phyloP scores from a whole-genome alignment of 2,329 filamentous ascomycete species.

The Drechslerella coelobrocha region DNA sequence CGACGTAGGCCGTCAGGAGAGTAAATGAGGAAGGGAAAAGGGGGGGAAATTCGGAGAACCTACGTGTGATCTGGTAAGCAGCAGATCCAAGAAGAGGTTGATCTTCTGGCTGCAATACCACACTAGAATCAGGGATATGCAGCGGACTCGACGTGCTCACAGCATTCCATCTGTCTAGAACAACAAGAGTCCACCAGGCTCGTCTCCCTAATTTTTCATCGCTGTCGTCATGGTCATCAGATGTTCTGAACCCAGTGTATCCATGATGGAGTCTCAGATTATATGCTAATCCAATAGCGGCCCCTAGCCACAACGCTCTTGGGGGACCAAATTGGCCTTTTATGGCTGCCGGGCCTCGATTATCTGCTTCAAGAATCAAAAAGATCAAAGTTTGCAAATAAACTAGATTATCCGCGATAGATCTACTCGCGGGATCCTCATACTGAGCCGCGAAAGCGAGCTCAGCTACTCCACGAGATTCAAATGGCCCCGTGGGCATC shows the following conservation, averaged over 20 bases:
- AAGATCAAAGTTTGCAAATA: slow-evolving; percentile 73
- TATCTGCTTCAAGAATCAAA: slow-evolving; percentile 71
- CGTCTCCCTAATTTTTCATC: slow-evolving; percentile 69
- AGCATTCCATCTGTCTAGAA: slow-evolving; percentile 76
- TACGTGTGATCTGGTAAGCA: slow-evolving; percentile 71
- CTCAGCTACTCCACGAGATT: slow-evolving; percentile 60
- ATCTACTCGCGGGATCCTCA: slow-evolving; percentile 59
- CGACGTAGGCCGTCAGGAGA: slow-evolving; percentile 23
- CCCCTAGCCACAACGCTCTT: slow-evolving; percentile 67
- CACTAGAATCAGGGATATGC: slow-evolving; percentile 69
- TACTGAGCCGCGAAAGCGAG: slow-evolving; percentile 61
- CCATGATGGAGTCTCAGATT: slow-evolving; percentile 68
- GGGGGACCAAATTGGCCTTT: slow-evolving; percentile 62
- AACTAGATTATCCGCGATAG: slow-evolving; percentile 61
- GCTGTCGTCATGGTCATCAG: slow-evolving; percentile 65
- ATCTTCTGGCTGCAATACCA: slow-evolving; percentile 68
- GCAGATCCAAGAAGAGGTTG: slow-evolving; percentile 68
- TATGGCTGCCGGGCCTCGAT: slow-evolving; percentile 62
- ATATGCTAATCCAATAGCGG: slow-evolving; percentile 71
- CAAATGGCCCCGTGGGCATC: slow-evolving; percentile 56
- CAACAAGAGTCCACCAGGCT: slow-evolving; percentile 75
- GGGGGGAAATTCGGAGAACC: slow-evolving; percentile 58
- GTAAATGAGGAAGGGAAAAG: slow-evolving; percentile 12
- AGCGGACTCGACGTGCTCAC: slow-evolving; percentile 70
- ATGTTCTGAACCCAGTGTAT: slow-evolving; percentile 58